Evolutionary conservation across 164 flowering plant species (phyloP), one percentile per base, ranked within the genome.

Genomic region (Sextonia rubra): DNA sequence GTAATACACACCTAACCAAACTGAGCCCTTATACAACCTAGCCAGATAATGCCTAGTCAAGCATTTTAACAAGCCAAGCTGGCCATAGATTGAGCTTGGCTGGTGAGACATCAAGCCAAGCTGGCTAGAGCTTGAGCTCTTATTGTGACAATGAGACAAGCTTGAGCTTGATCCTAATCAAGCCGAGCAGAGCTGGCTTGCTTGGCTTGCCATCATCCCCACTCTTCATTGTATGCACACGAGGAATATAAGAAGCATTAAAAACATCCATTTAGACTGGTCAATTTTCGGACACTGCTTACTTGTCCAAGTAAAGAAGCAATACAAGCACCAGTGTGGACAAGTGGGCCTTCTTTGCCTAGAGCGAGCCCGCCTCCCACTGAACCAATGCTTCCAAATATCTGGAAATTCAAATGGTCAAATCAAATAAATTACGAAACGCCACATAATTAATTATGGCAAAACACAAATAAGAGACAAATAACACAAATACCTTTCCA

Each of bases 281-380:
- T 52, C 58, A 52, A 37, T 37, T 37, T 29, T 12, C 23, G 18
- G 56, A 22, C 44, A 37, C 29, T 68, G 60, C 86, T 88, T 81
- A 93, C 99, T 78, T 95, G 98, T 70, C 99, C 99, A 75, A 95
- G 90, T 83, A 95, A 84, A 58, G 99, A 95, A 74, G 99, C 99
- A 82, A 95, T 95, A 82, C 99, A 95, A 74, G 99, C 99, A 84
- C 99, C 99, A 71, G 87, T 93, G 71, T 95, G 99, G 64, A 95
- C 99, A 77, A 95, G 98, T 74, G 99, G 99, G 44, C 99, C 99
- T 88, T 95, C 99, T 83, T 93, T 95, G 29, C 99, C 99, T 58
- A 95, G 80, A 61, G 99, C 99, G 73, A 95, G 86, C 29, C 99
- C 99, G 74, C 99, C 98, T 71, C 98, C 99, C 64, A 95, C 99